A percentile compares a stretch with the other conserved stretches of the same genome.
phyloP scores from a whole-genome alignment of 768 basidiomycete species.

The Suillus alpinus region DNA sequence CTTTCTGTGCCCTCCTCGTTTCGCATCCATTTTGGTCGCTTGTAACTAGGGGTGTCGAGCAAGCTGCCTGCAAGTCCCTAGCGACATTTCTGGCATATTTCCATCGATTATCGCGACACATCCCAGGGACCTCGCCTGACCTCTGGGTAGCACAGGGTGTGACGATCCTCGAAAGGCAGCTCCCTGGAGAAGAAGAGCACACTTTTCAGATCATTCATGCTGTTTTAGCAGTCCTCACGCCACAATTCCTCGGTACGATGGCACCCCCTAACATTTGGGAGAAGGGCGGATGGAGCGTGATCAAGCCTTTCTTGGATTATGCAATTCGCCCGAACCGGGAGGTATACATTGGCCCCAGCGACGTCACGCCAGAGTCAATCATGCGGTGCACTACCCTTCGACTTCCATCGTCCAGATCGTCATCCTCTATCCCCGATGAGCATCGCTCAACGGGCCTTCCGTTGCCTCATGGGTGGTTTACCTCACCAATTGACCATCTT shows the following conservation, averaged over 20 bases:
- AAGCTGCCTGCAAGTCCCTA: constrained; percentile 41
- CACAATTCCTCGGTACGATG: constrained; percentile 15
- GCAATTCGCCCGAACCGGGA: constrained; percentile 40
- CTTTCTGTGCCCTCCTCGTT: constrained; percentile 47
- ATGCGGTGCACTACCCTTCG: constrained; percentile 54
- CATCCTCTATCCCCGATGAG: constrained; percentile 14
- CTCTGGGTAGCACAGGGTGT: constrained; percentile 70
- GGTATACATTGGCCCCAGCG: constrained; percentile 49
- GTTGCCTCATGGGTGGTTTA: constrained; percentile 60
- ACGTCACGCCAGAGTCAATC: constrained; percentile 54
- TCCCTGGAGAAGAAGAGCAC: constrained; percentile 74
- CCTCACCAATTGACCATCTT: constrained; percentile 71
- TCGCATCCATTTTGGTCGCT: constrained; percentile 51
- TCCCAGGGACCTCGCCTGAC: constrained; percentile 53
- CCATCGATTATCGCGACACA: constrained; percentile 54
- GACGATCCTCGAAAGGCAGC: constrained; percentile 48
- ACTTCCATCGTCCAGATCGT: constrained; percentile 19
- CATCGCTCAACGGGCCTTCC: constrained; percentile 40
- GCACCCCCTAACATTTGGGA: constrained; percentile 46
- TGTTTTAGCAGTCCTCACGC: constrained; percentile 13
- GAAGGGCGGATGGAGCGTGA: constrained; percentile 40
- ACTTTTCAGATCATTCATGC: constrained; percentile 40
- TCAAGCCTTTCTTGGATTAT: constrained; percentile 57
- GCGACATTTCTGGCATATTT: constrained; percentile 52
- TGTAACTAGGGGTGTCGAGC: not conserved